phyloP scores from a whole-genome alignment of 2,329 filamentous ascomycete species.

The Penicillium sp. region DNA sequence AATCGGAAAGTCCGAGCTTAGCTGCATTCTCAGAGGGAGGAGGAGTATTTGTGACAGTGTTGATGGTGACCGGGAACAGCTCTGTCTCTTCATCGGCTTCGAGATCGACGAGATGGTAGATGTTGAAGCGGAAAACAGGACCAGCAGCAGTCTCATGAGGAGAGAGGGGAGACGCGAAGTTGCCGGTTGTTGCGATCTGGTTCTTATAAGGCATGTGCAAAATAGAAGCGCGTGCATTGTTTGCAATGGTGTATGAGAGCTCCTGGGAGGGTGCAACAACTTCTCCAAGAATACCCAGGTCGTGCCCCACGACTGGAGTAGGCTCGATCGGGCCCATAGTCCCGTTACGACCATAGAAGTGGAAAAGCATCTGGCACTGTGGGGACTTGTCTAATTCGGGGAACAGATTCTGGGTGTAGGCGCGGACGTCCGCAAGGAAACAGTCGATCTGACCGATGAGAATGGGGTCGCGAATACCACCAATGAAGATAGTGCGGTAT shows the following conservation, averaged over 20 bases:
- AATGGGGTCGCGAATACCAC: conserved; percentile 53
- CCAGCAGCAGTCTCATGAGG: neutral
- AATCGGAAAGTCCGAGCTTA: neutral
- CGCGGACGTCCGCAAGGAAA: conserved; percentile 39
- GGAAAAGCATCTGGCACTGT: conserved; percentile 49
- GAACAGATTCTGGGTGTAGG: conserved; percentile 24
- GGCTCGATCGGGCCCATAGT: conserved; percentile 39
- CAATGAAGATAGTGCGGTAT: conserved; percentile 53
- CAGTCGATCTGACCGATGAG: conserved; percentile 48
- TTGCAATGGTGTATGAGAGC: conserved; percentile 49
- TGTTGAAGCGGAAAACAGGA: neutral
- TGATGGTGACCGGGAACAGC: neutral
- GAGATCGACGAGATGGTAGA: neutral
- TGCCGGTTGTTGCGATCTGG: conserved; percentile 57
- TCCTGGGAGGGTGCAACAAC: conserved; percentile 51
- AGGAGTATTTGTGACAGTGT: neutral
- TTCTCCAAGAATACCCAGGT: conserved; percentile 56
- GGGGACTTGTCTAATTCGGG: conserved; percentile 19
- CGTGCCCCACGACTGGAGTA: conserved; percentile 25
- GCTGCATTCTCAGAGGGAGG: neutral
- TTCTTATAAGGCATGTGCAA: conserved; percentile 55
- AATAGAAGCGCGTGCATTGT: conserved; percentile 46
- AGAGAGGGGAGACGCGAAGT: conserved; percentile 8
- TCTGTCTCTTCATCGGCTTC: neutral
- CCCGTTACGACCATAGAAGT: conserved; percentile 51